These are phyloP conservation scores for Epichloe baconii DNA, from an alignment of 2,329 filamentous ascomycete species.

Conservation along the genomic window DNA sequence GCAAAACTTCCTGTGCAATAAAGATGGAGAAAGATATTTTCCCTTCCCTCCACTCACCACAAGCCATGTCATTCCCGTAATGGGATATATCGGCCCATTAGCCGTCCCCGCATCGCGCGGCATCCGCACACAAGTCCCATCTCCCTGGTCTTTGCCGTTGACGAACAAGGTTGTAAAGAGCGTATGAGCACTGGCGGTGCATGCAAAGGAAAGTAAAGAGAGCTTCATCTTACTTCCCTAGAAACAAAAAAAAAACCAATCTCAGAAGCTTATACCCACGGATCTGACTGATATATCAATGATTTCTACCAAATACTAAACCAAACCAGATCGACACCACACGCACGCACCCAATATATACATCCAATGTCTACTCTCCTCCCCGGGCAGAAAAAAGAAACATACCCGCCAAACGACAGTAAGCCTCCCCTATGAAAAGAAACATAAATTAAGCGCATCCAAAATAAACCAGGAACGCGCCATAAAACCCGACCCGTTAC, in stretches of 20 bases:
- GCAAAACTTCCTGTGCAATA: not conserved
- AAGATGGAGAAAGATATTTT: not conserved
- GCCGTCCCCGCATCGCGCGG: slow-evolving; percentile 36
- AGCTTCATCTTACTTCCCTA: slow-evolving; percentile 21
- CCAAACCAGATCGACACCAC: no score
- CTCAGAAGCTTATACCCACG: no score
- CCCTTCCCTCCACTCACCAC: slow-evolving; percentile 36
- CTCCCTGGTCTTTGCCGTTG: slow-evolving; percentile 50
- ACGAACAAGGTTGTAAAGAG: slow-evolving; percentile 51
- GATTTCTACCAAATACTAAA: no score
- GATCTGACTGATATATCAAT: no score
- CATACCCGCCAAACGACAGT: not conserved
- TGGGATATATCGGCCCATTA: slow-evolving; percentile 43
- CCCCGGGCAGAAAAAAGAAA: no score
- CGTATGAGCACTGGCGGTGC: slow-evolving; percentile 40
- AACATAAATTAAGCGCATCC: not conserved
- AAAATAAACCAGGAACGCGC: not conserved
- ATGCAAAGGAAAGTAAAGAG: slow-evolving; percentile 22
- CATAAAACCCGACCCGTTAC: slow-evolving; percentile 2
- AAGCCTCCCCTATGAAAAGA: not conserved
- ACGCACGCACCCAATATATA: no score
- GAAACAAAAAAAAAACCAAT: no score
- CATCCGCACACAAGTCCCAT: slow-evolving; percentile 61
- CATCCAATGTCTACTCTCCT: no score
- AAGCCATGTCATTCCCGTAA: slow-evolving; percentile 53